A percentile compares a stretch with the other conserved stretches of the same genome.
phyloP scores from a whole-genome alignment of 225 moss, liverwort and hornwort genomes.

The Sphagnum tenellum region DNA sequence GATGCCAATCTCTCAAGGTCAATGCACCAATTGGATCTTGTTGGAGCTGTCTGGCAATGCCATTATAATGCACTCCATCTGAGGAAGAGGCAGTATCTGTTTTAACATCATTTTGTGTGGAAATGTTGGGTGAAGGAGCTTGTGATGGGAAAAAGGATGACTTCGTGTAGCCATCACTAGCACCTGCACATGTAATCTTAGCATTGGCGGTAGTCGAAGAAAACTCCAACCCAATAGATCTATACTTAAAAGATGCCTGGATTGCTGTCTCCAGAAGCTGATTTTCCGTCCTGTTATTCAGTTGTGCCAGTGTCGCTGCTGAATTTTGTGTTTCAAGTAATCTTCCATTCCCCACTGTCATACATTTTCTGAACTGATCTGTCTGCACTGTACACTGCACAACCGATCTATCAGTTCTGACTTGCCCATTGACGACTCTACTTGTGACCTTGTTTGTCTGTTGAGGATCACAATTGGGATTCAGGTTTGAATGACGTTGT shows the following conservation, averaged over 20 bases:
- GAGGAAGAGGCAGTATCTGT: conserved; percentile 8
- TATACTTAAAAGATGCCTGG: conserved; percentile 38
- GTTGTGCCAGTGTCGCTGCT: conserved; percentile 29
- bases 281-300: conserved; percentile 44
- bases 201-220: conserved; percentile 7
- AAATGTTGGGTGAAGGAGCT: conserved; percentile 6
- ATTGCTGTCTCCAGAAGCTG: conserved; percentile 38
- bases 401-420: conserved; percentile 20
- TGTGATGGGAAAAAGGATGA: no score
- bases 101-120: conserved; percentile 15
- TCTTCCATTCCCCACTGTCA: conserved; percentile 33
- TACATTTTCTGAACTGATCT: conserved; percentile 22
- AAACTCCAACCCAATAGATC: conserved; percentile 23
- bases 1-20: conserved; percentile 13
- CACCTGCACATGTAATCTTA: conserved; percentile 8
- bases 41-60: no score
- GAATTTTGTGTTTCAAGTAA: conserved; percentile 21
- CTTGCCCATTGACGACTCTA: conserved; percentile 17
- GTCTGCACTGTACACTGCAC: conserved; percentile 25
- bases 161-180: conserved; percentile 1
- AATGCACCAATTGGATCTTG: conserved; percentile 4
- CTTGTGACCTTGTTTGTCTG: neutral
- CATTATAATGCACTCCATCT: conserved; percentile 1
- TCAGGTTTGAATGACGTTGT: no score
- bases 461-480: no score